Evolutionary conservation across 78 protist genomes (phyloP), one percentile per base, ranked within the genome.

Genomic region (Andalucia godoyi): DNA sequence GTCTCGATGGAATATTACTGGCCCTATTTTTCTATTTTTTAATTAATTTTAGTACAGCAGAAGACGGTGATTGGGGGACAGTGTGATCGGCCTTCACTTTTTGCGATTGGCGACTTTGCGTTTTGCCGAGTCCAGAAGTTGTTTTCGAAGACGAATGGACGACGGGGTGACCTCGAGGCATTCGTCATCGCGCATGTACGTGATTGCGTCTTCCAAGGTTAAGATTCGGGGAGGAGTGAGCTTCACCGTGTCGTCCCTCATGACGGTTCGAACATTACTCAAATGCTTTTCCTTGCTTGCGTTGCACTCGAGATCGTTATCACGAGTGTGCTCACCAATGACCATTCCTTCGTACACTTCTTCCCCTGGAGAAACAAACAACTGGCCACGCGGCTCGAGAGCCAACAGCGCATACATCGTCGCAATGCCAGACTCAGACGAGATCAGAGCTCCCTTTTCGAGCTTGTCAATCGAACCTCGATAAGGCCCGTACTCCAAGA

Each of bases 271-370:
- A 34, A 88, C 64, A 70, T 84, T 84, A 36, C 88, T 76, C 29
- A 71, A 46, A 43, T 84, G 85, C 80, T 88, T 88, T n/a, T 72
- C 73, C 34, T 51, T 50, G 23, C 70, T 70, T 38, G 85, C 75
- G 58, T 87, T 87, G 63, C 82, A 86, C 55, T 76, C 87, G 39
- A 82, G 72, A 41, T 79, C 84, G 43, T 64, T 34, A 8, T 23
- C 32, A 25, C 72, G 66, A 6, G 77, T 25, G 60, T 79, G 51
- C 63, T 82, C 86, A 47, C 93, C 93, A 33, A 87, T 66, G 50
- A 87, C 70, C 93, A 79, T 79, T 53, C 93, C 93, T 0, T 54
- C 33, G 79, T 82, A 70, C 30, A 87, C 85, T 73, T 63, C 79
- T 12, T 38, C 72, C 17, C 65, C 76, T 32, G 93, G 83, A 13